Evolutionary conservation across 1,139 yeast genomes (phyloP), one percentile per base, ranked within the genome.

Genomic region (Taiozyma onychis): DNA sequence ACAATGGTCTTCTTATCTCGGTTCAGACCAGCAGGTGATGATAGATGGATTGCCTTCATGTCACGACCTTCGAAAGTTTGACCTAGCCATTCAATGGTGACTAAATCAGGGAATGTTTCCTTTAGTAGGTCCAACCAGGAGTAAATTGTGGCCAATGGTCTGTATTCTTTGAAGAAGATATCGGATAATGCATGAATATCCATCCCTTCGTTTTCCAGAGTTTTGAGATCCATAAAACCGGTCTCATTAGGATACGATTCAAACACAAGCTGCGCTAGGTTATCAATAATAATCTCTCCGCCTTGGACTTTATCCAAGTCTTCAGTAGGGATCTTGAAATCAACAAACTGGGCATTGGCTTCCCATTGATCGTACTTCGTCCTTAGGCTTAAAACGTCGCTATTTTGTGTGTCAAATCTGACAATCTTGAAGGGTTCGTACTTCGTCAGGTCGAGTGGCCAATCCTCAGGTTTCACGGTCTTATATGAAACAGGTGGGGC

Each of bases 41-140:
- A 72, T 34, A 88, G 65, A 60, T 87, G 88, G 34, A 88, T 69
- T 0, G 87, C 87, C 48, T 78, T 80, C 61, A 83, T 74, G 27
- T 81, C 81, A 50, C 93, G 74, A 18, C 88, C 87, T 66, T 89
- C 95, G 61, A 67, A 80, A 0, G 96, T 85, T 54, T 76, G 74
- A 2, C 97, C 97, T 32, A 89, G 78, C 57, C 76, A 74, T 63
- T 85, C 90, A 28, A 86, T 64, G 4, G 66, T 66, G 14, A 87
- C 74, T 11, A 83, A 60, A 14, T 81, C 76, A 0, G 95, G 88
- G 63, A 77, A 88, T 3, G 81, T 71, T 51, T 65, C 66, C 54
- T 74, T 73, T 28, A 88, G 63, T 30, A 83, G 64, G 43, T 79
- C 82, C 58, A 85, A 71, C 95, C 96, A 89, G 1, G 83, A 72